Percentiles rank a stretch among this genome's conserved stretches.
These are phyloP conservation scores for Passiflora organensis DNA, from an alignment of 345 rosid genomes.

Conservation along the genomic window DNA sequence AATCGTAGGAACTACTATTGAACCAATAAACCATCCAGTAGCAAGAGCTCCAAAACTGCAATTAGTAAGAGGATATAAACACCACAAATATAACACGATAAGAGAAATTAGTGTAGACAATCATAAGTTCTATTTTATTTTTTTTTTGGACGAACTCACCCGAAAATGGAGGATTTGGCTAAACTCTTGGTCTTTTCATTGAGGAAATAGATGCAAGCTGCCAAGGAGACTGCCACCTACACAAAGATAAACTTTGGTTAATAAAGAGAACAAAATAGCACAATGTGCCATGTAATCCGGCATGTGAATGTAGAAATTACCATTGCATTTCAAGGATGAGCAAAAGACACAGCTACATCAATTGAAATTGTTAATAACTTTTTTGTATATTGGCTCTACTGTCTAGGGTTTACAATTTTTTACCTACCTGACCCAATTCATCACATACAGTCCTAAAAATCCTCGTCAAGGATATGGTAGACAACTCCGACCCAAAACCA, in stretches of 20 bases:
- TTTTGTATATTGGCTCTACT: too few relatives aligned
- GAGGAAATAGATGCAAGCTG: slow-evolving; percentile 89
- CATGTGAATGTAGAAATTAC: too few relatives aligned
- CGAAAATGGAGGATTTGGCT: slow-evolving; percentile 69
- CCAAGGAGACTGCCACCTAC: slow-evolving; percentile 93
- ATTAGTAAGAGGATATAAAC: not conserved
- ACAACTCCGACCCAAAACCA: too few relatives aligned
- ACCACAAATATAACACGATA: not conserved
- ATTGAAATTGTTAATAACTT: too few relatives aligned
- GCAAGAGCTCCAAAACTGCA: slow-evolving; percentile 77
- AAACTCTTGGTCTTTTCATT: slow-evolving; percentile 90
- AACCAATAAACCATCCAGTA: slow-evolving; percentile 82
- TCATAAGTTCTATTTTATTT: not conserved
- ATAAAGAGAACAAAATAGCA: not conserved
- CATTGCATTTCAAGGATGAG: too few relatives aligned
- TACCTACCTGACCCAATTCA: too few relatives aligned
- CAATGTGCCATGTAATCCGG: too few relatives aligned
- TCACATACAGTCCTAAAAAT: too few relatives aligned
- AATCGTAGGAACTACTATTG: slow-evolving; percentile 71
- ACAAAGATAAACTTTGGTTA: not conserved
- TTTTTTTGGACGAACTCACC: slow-evolving; percentile 36
- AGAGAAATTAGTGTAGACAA: not conserved
- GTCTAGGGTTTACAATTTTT: too few relatives aligned
- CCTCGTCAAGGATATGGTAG: too few relatives aligned
- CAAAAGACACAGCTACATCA: too few relatives aligned